These are phyloP conservation scores for Voacanga thouarsii DNA, from an alignment of 257 asterid genomes.

Conservation along the genomic window DNA sequence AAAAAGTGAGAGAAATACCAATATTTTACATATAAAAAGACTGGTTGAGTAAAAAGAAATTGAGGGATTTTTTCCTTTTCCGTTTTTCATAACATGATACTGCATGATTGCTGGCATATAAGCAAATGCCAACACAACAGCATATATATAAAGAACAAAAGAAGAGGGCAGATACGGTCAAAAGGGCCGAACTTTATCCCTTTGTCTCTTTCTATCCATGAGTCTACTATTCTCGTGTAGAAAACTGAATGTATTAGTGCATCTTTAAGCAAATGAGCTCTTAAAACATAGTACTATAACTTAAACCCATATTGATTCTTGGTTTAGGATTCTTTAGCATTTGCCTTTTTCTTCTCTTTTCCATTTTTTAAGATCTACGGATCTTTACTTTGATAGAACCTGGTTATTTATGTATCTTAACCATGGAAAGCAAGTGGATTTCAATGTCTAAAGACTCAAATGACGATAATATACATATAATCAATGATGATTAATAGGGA, in stretches of 20 bases:
- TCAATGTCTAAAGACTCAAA: neutral
- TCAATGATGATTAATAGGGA: neutral
- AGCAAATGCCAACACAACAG: conserved; percentile 19
- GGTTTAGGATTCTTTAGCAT: neutral
- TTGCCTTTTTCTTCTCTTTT: neutral
- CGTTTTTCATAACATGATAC: neutral
- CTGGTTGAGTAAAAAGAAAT: neutral
- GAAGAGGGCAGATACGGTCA: conserved; percentile 11
- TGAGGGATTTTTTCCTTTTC: neutral
- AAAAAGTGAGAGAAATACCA: conserved; percentile 2
- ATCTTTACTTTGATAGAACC: neutral
- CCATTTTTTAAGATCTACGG: neutral
- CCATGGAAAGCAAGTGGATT: neutral
- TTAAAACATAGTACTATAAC: neutral
- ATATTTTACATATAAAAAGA: neutral
- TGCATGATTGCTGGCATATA: conserved; percentile 17
- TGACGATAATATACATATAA: neutral
- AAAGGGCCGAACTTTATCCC: conserved; percentile 8
- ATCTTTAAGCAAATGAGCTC: neutral
- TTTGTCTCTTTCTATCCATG: neutral
- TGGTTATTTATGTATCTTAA: neutral
- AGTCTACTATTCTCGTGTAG: neutral
- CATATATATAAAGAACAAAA: neutral
- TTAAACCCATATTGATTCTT: neutral
- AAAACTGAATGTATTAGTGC: neutral